These are phyloP conservation scores for Astrothelium macrocarpum DNA, from an alignment of 495 filamentous ascomycete genomes.

Conservation along the genomic window DNA sequence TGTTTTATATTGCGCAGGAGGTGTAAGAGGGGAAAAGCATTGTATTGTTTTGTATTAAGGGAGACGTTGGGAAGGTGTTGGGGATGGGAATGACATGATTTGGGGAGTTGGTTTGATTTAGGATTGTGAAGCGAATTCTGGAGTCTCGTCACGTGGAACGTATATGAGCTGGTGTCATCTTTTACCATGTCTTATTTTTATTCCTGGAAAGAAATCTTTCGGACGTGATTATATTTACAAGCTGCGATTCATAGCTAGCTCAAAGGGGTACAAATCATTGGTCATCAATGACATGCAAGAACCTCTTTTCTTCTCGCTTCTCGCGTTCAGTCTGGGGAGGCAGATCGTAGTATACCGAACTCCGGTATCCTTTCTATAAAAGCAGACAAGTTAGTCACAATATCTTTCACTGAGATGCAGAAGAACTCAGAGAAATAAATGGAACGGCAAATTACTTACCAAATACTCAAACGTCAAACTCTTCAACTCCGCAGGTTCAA, in stretches of 20 bases:
- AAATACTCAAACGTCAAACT: conserved; percentile 84
- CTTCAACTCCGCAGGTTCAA: conserved; percentile 73
- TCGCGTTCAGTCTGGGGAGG: conserved; percentile 91
- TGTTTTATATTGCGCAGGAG: conserved; percentile 53
- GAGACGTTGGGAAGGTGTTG: neutral
- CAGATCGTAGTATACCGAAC: conserved; percentile 75
- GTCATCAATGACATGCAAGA: conserved; percentile 85
- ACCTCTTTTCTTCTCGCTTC: conserved; percentile 90
- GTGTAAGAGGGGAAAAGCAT: neutral
- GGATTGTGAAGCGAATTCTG: neutral
- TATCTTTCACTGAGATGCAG: neutral
- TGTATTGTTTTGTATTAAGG: neutral
- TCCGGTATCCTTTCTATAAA: conserved; percentile 70
- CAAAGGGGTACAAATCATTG: conserved; percentile 37
- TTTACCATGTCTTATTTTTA: neutral
- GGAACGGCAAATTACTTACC: conserved; percentile 45
- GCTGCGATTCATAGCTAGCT: neutral
- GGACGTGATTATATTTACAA: neutral
- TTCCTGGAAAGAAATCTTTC: neutral
- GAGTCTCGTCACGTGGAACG: neutral
- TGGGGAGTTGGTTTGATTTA: too few species aligned
- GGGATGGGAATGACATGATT: neutral
- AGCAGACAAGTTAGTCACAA: neutral
- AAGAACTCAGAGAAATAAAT: conserved; percentile 1
- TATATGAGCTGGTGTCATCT: neutral